These are phyloP conservation scores for Trichosphaerium sp. DNA, from an alignment of 78 protist species.

Conservation along the genomic window DNA sequence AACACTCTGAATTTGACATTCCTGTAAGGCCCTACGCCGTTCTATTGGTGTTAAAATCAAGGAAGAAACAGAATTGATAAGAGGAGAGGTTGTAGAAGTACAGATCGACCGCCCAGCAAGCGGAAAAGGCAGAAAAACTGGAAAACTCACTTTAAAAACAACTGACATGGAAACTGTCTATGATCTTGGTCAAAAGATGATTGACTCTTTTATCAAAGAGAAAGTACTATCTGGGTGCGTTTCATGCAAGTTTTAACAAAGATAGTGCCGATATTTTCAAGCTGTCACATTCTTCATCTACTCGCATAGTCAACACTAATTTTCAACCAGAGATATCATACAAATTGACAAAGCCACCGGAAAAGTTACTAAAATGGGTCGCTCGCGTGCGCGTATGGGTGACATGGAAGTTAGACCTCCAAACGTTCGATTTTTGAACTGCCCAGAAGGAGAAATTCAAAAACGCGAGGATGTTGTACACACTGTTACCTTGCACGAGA, in stretches of 20 bases:
- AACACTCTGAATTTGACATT: too few relatives aligned
- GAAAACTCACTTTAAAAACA: slow-evolving; percentile 96
- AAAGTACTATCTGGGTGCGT: slow-evolving; percentile 70
- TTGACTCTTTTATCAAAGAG: slow-evolving; percentile 93
- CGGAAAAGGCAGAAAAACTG: slow-evolving; percentile 65
- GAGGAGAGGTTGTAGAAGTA: slow-evolving; percentile 97
- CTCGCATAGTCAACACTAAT: not conserved
- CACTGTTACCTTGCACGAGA: slow-evolving; percentile 92
- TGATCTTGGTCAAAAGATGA: slow-evolving; percentile 97
- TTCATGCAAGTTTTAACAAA: not conserved
- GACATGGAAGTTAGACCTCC: slow-evolving; percentile 94
- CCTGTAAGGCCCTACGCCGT: slow-evolving; percentile 74
- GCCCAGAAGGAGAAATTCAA: slow-evolving; percentile 91
- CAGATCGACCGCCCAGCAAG: slow-evolving; percentile 72
- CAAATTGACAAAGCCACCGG: slow-evolving; percentile 97
- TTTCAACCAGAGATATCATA: slow-evolving; percentile 71
- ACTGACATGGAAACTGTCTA: slow-evolving; percentile 99
- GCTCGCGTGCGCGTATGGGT: slow-evolving; percentile 74
- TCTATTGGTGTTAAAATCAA: slow-evolving; percentile 93
- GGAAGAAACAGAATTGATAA: slow-evolving; percentile 97
- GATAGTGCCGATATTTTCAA: not conserved
- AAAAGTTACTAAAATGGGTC: slow-evolving; percentile 83
- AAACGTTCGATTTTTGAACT: slow-evolving; percentile 58
- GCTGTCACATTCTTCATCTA: not conserved
- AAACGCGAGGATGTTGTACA: slow-evolving; percentile 90